Evolutionary conservation across 2,329 filamentous ascomycete species (phyloP), one percentile per base, ranked within the genome.

Genomic region (Metarhizium guizhouense): DNA sequence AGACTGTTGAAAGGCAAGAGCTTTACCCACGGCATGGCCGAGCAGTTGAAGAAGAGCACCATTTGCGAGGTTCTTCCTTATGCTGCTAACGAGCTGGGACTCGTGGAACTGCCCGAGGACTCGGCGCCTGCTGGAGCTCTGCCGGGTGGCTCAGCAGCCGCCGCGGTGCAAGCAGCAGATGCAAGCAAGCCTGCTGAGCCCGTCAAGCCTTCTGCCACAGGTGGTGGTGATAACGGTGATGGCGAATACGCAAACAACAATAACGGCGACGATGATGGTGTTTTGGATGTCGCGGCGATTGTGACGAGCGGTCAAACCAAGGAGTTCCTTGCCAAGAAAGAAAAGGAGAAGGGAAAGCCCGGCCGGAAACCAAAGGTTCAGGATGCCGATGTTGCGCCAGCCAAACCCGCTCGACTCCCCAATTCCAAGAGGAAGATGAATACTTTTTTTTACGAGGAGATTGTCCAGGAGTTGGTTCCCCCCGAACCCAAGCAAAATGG

Each of bases 281-380:
- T 92, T 8, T 75, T 94, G 3, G 88, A 94, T 62, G 88, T 94
- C 50, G 90, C 89, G n/a, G 87, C 81, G 61, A 92, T 94, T 60
- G 88, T 94, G 40, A 87, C 87, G 1, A 87, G 84, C 62, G 89
- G 89, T 36, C 88, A 90, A 68, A 90, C 90, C 62, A 83, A 84
- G 62, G 89, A 94, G 64, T 93, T 91, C 63, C 74, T 94, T 6
- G 89, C 88, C 10, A 88, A 89, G 72, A 90, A 89, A 68, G 88
- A 93, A 66, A 87, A 85, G 67, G 87, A 92, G 65, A 92, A 89
- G 76, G 84, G 87, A 58, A 86, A 83, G 69, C 78, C 79, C 47
- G 78, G 74, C 10, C 63, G 72, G 34, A 74, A 74, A 60, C 62
- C 62, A 25, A 84, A 85, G 62, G 54, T 29, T 7, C 79, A 82